Evolutionary conservation across 805 yeast genomes (phyloP).

Genomic region (Sugiyamaella mastotermitis): DNA sequence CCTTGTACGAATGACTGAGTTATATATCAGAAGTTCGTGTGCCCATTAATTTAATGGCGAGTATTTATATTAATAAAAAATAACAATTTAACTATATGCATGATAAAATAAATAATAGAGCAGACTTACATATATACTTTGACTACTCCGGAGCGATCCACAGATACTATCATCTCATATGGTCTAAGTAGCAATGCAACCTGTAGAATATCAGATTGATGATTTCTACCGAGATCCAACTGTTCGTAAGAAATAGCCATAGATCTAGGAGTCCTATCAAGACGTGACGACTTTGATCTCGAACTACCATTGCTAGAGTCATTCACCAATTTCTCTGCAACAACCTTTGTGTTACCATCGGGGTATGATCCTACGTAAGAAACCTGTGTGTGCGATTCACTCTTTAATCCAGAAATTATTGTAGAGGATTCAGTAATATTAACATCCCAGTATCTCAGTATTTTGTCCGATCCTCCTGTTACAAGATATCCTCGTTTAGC

Average conservation of each 20-base stretch:
- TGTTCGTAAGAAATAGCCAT: constrained; percentile 40
- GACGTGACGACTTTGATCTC: constrained; percentile 6
- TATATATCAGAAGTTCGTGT: no score
- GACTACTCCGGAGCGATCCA: constrained; percentile 60
- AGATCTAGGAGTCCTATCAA: constrained; percentile 23
- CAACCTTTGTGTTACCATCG: constrained; percentile 36
- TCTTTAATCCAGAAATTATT: constrained; percentile 29
- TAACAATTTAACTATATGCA: no score
- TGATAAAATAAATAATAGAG: no score
- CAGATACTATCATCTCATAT: constrained; percentile 55
- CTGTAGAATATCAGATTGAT: constrained; percentile 47
- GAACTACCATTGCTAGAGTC: constrained; percentile 8
- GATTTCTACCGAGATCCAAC: constrained; percentile 38
- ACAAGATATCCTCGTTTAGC: constrained; percentile 21
- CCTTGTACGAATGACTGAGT: no score
- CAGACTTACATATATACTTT: constrained; percentile 43
- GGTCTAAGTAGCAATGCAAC: constrained; percentile 44
- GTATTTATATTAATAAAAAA: no score
- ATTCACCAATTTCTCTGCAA: constrained; percentile 33
- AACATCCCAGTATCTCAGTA: constrained; percentile 33
- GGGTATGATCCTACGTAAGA: constrained; percentile 23
- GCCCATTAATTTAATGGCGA: no score
- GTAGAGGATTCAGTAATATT: constrained; percentile 27
- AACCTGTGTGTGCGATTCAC: constrained; percentile 17
- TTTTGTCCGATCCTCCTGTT: constrained; percentile 29